Evolutionary conservation across 345 rosid species (phyloP), one percentile per base, ranked within the genome.

Genomic region (Fremontodendron californicum): DNA sequence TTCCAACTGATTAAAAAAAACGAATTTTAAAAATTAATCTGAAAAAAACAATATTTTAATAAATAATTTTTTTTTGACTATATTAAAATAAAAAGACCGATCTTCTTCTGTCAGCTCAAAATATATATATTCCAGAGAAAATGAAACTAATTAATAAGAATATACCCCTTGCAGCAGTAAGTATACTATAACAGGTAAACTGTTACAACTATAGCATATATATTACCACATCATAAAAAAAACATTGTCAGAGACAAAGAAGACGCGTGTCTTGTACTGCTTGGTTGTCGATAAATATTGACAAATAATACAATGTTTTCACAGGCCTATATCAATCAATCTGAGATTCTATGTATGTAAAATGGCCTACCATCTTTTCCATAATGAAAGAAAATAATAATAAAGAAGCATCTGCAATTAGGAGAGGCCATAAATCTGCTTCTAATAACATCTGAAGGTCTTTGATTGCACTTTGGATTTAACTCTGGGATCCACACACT

Each of bases 401-500:
- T 64, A 37, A n/a, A 0, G 27, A 52, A 29, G 39, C 2, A 61
- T 13, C 0, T 4, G 18, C 35, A 61, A 5, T 12, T 60, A 29
- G 62, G 6, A 33, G 16, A 57, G 7, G 63, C 39, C 65, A 61
- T 61, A 6, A 62, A 5, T 39, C 16, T 65, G 71, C n/a, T 54
- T 23, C 10, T 35, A n/a, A 77, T 16, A 35, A 48, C 52, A 33
- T 19, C 71, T 55, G 74, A 62, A 37, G 64, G 33, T 40, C 40
- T 66, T 76, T 58, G 86, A 78, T 81, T 76, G 71, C 73, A 37
- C 71, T 52, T 27, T 79, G 73, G 77, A 77, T 77, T 62, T 60
- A 61, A 61, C 71, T 0, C 7, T 55, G 78, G 84, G 78, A 48
- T 46, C 81, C 82, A 78, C 78, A 33, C 70, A 39, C 37, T 33